Evolutionary conservation across 805 yeast genomes (phyloP).

Genomic region (Candida berthetii): DNA sequence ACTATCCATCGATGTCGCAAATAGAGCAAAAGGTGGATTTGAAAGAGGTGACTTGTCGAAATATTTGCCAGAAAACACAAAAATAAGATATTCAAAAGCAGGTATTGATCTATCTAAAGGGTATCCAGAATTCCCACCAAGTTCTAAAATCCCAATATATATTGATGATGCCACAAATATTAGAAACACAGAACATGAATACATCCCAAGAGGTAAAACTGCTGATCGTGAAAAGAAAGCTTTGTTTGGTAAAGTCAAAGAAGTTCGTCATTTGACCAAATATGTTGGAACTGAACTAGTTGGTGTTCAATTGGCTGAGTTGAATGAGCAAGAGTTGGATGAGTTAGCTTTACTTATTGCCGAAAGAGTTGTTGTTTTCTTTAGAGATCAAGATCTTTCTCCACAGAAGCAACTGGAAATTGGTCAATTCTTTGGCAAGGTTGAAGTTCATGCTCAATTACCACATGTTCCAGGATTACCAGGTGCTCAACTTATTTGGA

Average conservation of each 20-base stretch:
- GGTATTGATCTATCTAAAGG: conserved; percentile 30
- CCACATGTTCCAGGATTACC: conserved; percentile 28
- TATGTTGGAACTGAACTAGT: conserved; percentile 43
- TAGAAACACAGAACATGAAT: conserved; percentile 17
- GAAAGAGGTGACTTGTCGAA: too few relatives aligned
- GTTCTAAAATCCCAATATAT: conserved; percentile 27
- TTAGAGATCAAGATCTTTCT: conserved; percentile 39
- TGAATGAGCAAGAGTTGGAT: conserved; percentile 36
- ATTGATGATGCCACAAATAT: conserved; percentile 33
- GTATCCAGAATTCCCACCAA: conserved; percentile 29
- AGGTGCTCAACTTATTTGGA: conserved; percentile 32
- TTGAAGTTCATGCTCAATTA: conserved; percentile 32
- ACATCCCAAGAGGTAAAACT: conserved; percentile 24
- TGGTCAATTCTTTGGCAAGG: conserved; percentile 40
- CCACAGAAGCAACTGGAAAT: conserved; percentile 36
- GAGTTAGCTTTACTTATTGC: conserved; percentile 41
- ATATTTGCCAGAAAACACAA: too few relatives aligned
- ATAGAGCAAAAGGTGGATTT: too few relatives aligned
- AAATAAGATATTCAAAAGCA: too few relatives aligned
- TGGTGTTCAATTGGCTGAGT: conserved; percentile 36
- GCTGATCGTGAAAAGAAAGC: conserved; percentile 38
- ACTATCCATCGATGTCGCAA: too few relatives aligned
- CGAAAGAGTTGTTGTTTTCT: conserved; percentile 43
- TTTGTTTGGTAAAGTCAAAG: conserved; percentile 30
- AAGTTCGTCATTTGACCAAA: conserved; percentile 35